Conservation (phyloP, 306 rosid genomes). For the Lupinus albus region DNA sequence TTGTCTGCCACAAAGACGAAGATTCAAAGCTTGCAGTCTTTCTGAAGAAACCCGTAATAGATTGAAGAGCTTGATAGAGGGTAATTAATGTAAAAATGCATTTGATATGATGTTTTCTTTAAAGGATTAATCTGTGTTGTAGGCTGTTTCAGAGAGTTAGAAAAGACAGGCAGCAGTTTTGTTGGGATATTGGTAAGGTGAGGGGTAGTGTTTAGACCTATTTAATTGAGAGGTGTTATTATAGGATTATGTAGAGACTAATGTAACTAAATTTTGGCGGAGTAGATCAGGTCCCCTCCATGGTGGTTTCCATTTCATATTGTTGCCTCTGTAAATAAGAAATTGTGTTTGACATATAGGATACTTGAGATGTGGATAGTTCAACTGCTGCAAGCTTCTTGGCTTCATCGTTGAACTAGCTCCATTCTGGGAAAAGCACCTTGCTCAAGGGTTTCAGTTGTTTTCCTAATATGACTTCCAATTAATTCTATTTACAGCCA, state of each 20-base stretch:
- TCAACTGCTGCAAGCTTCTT: constrained; percentile 64
- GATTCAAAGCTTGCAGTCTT: constrained; percentile 59
- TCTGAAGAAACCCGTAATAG: constrained; percentile 66
- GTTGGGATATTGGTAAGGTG: constrained; percentile 53
- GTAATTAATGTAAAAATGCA: constrained; percentile 55
- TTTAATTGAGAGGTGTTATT: constrained; percentile 29
- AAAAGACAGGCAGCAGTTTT: constrained; percentile 70
- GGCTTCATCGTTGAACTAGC: constrained; percentile 53
- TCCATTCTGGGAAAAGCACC: constrained; percentile 47
- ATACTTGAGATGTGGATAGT: neutral
- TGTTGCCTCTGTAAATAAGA: constrained; percentile 30
- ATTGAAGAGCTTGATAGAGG: constrained; percentile 65
- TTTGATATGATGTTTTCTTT: constrained; percentile 34
- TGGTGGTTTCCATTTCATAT: constrained; percentile 27
- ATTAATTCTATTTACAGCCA: constrained; percentile 57
- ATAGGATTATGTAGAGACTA: constrained; percentile 28
- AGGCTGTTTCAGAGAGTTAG: constrained; percentile 60
- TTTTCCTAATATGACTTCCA: constrained; percentile 83
- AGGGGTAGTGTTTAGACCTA: constrained; percentile 30
- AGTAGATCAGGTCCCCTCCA: constrained; percentile 33
- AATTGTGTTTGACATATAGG: neutral
- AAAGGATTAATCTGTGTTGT: constrained; percentile 47
- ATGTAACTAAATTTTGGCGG: constrained; percentile 44
- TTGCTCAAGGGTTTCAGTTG: constrained; percentile 46
- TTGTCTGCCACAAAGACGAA: constrained; percentile 50